Conservation (phyloP, 768 basidiomycete genomes). For the Suillus clintonianus region DNA sequence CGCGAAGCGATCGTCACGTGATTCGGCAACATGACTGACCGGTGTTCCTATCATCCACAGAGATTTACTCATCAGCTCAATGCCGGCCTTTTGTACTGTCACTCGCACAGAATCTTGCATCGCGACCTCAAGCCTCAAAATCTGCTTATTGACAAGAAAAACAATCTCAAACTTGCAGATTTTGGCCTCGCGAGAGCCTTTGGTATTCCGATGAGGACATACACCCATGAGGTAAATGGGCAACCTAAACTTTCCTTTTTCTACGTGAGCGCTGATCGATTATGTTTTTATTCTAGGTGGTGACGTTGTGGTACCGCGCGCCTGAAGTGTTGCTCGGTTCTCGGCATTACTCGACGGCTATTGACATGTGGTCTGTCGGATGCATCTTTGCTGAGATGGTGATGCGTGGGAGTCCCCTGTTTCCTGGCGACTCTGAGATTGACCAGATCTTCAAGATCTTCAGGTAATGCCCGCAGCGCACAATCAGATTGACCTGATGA, state of each 20-base stretch:
- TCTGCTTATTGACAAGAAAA: slow-evolving; percentile 83
- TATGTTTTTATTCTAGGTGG: slow-evolving; percentile 63
- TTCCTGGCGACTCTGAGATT: slow-evolving; percentile 99
- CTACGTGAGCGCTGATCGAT: not conserved
- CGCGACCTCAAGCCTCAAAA: slow-evolving; percentile 98
- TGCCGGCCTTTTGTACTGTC: slow-evolving; percentile 91
- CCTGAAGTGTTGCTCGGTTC: slow-evolving; percentile 96
- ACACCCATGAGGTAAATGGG: slow-evolving; percentile 87
- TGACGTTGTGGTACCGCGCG: slow-evolving; percentile 98
- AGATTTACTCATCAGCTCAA: slow-evolving; percentile 96
- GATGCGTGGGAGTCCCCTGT: slow-evolving; percentile 85
- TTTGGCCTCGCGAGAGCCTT: slow-evolving; percentile 97
- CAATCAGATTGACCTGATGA: not conserved
- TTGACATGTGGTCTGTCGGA: slow-evolving; percentile 99
- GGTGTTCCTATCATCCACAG: slow-evolving; percentile 42
- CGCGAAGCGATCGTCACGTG: slow-evolving; percentile 33
- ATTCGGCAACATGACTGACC: slow-evolving; percentile 9
- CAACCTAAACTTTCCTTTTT: not conserved
- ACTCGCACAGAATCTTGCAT: slow-evolving; percentile 94
- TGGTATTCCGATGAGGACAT: slow-evolving; percentile 98
- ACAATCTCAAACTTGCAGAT: slow-evolving; percentile 94
- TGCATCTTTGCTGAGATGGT: slow-evolving; percentile 99
- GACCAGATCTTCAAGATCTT: slow-evolving; percentile 99
- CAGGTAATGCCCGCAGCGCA: slow-evolving; percentile 58
- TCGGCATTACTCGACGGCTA: slow-evolving; percentile 94